Percentiles rank a stretch among this genome's conserved stretches.
phyloP scores from a whole-genome alignment of 331 rosid genomes.

The Prunus yedoensis region DNA sequence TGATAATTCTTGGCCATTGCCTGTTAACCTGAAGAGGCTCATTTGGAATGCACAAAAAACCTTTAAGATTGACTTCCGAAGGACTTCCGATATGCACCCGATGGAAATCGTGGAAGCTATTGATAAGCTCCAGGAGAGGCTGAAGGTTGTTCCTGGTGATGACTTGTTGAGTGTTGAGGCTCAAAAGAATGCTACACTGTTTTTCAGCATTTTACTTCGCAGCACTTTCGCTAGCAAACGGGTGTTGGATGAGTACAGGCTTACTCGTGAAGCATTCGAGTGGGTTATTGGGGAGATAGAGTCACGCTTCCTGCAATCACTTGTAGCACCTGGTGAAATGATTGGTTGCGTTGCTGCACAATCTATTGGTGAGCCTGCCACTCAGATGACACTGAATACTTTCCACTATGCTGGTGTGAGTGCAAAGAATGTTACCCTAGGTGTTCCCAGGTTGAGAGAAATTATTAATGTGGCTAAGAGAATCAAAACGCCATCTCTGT shows the following conservation, averaged over 20 bases:
- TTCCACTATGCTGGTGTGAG: constrained; percentile 99
- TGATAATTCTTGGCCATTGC: constrained; percentile 85
- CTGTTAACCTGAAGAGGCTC: constrained; percentile 95
- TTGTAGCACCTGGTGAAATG: constrained; percentile 98
- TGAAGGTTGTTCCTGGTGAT: constrained; percentile 96
- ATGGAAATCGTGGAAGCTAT: constrained; percentile 99
- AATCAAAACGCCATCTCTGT: constrained; percentile 92
- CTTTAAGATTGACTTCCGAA: constrained; percentile 90
- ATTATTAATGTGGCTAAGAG: constrained; percentile 96
- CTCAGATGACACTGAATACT: constrained; percentile 99
- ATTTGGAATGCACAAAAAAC: constrained; percentile 98
- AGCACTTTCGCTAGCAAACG: constrained; percentile 96
- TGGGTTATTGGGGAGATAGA: constrained; percentile 99
- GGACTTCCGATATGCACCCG: constrained; percentile 98
- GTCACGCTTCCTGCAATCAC: constrained; percentile 92
- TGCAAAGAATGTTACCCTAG: constrained; percentile 98
- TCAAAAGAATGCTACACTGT: constrained; percentile 93
- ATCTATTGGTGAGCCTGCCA: constrained; percentile 97
- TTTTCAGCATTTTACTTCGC: constrained; percentile 85
- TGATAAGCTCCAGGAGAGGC: constrained; percentile 97
- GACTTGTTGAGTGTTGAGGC: constrained; percentile 91
- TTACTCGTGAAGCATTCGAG: constrained; percentile 97
- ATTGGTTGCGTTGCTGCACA: constrained; percentile 99
- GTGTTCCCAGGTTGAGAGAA: constrained; percentile 98
- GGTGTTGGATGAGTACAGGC: constrained; percentile 95